Percentiles rank a stretch among this genome's conserved stretches.
Evolutionary conservation across 345 rosid genomes (phyloP).

Genomic region (Syzygium aqueum): DNA sequence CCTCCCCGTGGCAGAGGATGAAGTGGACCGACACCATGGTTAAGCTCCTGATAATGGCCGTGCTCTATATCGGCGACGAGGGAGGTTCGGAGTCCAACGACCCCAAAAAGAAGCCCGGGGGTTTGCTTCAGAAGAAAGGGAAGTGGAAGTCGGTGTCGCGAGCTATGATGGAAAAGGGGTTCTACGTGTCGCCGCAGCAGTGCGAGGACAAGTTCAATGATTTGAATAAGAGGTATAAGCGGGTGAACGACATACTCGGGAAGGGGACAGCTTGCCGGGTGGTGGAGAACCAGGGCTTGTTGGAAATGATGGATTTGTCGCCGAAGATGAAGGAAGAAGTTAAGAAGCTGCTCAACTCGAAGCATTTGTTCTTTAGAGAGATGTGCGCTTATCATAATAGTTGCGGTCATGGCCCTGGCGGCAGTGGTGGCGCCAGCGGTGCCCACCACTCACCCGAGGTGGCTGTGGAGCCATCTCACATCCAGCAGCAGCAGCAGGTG

Average conservation of each 20-base stretch:
- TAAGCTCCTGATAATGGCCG: slow-evolving; percentile 72
- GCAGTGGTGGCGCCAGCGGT: slow-evolving; percentile 7
- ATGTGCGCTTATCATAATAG: slow-evolving; percentile 98
- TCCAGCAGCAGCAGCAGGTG: slow-evolving; percentile 23
- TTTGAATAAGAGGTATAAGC: slow-evolving; percentile 92
- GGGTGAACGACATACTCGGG: slow-evolving; percentile 93
- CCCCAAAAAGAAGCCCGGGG: slow-evolving; percentile 46
- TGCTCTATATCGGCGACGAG: slow-evolving; percentile 88
- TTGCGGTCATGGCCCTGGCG: slow-evolving; percentile 46
- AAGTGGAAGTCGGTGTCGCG: slow-evolving; percentile 95
- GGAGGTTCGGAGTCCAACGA: slow-evolving; percentile 52
- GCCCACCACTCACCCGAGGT: slow-evolving; percentile 29
- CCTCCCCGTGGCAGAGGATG: slow-evolving; percentile 95
- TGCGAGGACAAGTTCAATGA: slow-evolving; percentile 97
- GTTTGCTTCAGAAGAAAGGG: slow-evolving; percentile 84
- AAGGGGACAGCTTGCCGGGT: slow-evolving; percentile 86
- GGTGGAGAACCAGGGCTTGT: slow-evolving; percentile 83
- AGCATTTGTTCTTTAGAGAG: slow-evolving; percentile 87
- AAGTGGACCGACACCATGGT: slow-evolving; percentile 98
- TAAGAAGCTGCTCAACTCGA: slow-evolving; percentile 73
- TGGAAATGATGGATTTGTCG: slow-evolving; percentile 67
- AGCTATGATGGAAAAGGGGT: slow-evolving; percentile 97
- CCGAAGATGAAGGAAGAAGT: slow-evolving; percentile 82
- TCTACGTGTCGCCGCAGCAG: slow-evolving; percentile 93
- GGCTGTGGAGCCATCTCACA: slow-evolving; percentile 13